Conservation (phyloP, 2,329 filamentous ascomycete species). For the Venturia aucupariae region DNA sequence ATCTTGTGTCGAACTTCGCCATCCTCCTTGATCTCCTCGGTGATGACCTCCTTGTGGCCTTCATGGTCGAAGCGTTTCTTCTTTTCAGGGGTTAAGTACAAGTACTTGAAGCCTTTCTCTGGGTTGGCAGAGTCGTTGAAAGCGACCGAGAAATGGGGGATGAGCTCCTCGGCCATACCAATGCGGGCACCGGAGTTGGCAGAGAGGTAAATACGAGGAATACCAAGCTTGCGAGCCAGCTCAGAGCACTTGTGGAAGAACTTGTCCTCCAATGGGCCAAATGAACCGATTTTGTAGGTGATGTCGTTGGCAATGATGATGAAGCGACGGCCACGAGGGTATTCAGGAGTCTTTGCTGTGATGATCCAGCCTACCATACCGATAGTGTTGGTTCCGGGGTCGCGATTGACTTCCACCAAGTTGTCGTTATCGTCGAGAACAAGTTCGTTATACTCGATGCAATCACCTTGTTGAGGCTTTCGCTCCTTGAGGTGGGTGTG, state of each 20-base stretch:
- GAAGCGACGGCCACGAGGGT: slow-evolving; percentile 83
- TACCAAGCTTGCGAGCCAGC: slow-evolving; percentile 83
- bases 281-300: slow-evolving; percentile 97
- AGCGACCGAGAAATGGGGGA: slow-evolving; percentile 92
- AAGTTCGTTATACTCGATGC: slow-evolving; percentile 87
- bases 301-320: slow-evolving; percentile 98
- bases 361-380: slow-evolving; percentile 99
- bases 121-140: slow-evolving; percentile 82
- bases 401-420: slow-evolving; percentile 84
- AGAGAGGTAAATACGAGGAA: slow-evolving; percentile 94
- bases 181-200: slow-evolving; percentile 98
- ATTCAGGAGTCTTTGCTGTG: slow-evolving; percentile 89
- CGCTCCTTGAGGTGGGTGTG: slow-evolving; percentile 67
- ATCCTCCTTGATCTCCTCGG: slow-evolving; percentile 75
- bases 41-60: slow-evolving; percentile 68
- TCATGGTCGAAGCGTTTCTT: slow-evolving; percentile 80
- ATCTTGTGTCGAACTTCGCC: slow-evolving; percentile 92
- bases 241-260: slow-evolving; percentile 99
- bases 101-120: slow-evolving; percentile 88
- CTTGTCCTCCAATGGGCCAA: slow-evolving; percentile 90
- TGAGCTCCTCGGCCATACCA: slow-evolving; percentile 91
- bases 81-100: slow-evolving; percentile 80
- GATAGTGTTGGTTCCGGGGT: slow-evolving; percentile 88
- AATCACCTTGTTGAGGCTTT: slow-evolving; percentile 78
- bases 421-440: slow-evolving; percentile 92